Conservation (phyloP, 1,284 basidiomycete genomes). For the Heterobasidion parviporum region DNA sequence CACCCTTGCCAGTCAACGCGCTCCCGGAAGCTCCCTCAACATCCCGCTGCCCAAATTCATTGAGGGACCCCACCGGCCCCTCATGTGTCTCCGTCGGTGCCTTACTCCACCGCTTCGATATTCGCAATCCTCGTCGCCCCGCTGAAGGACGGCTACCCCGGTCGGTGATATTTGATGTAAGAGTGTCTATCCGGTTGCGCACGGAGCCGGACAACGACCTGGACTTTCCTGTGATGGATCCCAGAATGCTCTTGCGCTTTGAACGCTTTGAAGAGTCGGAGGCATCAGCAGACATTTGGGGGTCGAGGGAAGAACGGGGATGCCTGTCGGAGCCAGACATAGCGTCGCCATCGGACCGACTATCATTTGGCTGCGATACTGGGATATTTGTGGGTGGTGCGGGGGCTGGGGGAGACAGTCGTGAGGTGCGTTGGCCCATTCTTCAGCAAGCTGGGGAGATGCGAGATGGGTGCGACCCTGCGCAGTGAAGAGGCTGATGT, state of each 20-base stretch:
- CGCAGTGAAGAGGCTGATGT: background rate
- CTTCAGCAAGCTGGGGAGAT: background rate
- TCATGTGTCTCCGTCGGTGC: background rate
- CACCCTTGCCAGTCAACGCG: background rate
- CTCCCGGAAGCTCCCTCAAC: background rate
- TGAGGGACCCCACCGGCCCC: background rate
- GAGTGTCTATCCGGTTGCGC: background rate
- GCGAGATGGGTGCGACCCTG: background rate
- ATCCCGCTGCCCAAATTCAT: no score
- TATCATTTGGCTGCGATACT: background rate
- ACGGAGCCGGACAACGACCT: background rate
- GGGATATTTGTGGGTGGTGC: background rate
- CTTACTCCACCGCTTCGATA: background rate
- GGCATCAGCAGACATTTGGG: background rate
- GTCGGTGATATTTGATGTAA: background rate
- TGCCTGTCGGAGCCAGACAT: background rate
- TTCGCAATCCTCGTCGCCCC: background rate
- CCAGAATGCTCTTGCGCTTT: background rate
- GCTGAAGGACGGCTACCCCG: background rate
- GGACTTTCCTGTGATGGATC: background rate
- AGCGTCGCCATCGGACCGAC: background rate
- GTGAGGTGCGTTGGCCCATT: constrained; percentile 1
- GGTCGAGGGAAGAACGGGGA: background rate
- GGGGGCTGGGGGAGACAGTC: background rate
- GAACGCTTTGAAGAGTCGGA: background rate